A percentile compares a stretch with the other conserved stretches of the same genome.
phyloP scores from a whole-genome alignment of 2,329 filamentous ascomycete genomes.

The Aureobasidium lini region DNA sequence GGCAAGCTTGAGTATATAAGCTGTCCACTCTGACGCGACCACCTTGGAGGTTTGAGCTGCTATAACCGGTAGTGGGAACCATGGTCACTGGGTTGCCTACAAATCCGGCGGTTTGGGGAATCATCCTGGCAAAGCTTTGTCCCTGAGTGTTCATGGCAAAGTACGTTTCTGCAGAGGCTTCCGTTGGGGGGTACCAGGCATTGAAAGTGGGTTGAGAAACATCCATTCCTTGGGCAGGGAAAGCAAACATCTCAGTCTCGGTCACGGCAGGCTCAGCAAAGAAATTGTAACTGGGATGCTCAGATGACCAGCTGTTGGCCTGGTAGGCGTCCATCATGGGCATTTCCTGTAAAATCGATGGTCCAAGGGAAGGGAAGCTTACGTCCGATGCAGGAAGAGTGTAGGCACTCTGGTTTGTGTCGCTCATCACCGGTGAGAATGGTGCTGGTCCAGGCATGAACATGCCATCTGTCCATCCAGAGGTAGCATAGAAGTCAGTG shows the following conservation, averaged over 20 bases:
- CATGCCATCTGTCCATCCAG: constrained; percentile 8
- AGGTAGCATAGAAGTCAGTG: constrained; percentile 23
- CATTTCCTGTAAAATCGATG: not conserved
- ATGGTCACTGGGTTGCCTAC: constrained; percentile 6
- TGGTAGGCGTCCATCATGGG: not conserved
- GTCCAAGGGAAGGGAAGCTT: constrained; percentile 4
- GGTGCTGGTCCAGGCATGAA: not conserved
- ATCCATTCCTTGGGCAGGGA: constrained; percentile 2
- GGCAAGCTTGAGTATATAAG: constrained; percentile 8
- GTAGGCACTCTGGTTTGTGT: constrained; percentile 5
- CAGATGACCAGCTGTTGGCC: not conserved
- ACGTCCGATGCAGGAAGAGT: constrained; percentile 4
- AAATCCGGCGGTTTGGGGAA: constrained; percentile 13
- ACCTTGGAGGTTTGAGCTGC: not conserved
- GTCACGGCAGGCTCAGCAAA: constrained; percentile 1
- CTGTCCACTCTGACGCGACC: constrained; percentile 1
- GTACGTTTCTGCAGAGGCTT: not conserved
- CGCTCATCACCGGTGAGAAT: constrained; percentile 13
- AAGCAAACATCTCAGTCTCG: not conserved
- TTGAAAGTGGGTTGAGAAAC: not conserved
- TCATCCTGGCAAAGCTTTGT: not conserved
- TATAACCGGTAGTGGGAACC: not conserved
- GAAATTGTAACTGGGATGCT: not conserved
- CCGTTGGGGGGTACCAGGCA: not conserved
- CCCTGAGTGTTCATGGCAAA: not conserved